A percentile compares a stretch with the other conserved stretches of the same genome.
These are phyloP conservation scores for Heliamphora pulchella DNA, from an alignment of 179 eudicot species.

Conservation along the genomic window DNA sequence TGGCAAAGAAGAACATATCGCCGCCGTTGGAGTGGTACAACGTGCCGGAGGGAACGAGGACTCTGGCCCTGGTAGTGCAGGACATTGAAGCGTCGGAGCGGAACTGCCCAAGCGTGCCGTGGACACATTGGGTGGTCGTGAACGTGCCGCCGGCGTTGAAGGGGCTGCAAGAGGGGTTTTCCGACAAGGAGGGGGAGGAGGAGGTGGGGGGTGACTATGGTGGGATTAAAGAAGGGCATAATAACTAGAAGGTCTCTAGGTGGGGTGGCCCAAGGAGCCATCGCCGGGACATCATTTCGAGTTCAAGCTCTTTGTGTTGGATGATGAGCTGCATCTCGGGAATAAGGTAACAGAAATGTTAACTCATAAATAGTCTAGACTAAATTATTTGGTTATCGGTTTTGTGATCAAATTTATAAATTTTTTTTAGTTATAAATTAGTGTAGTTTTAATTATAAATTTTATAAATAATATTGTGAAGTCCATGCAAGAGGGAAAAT, in stretches of 20 bases:
- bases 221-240: slow-evolving; percentile 46
- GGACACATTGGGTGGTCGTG: slow-evolving; percentile 59
- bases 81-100: slow-evolving; percentile 67
- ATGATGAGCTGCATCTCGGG: slow-evolving; percentile 47
- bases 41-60: slow-evolving; percentile 42
- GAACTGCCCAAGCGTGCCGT: slow-evolving; percentile 44
- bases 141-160: slow-evolving; percentile 56
- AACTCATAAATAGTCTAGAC: no score
- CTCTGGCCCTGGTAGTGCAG: slow-evolving; percentile 55
- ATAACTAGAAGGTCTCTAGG: slow-evolving; percentile 57
- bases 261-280: slow-evolving; percentile 57
- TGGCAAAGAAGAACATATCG: slow-evolving; percentile 35
- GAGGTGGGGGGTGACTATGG: slow-evolving; percentile 37
- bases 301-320: slow-evolving; percentile 69
- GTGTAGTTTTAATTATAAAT: no score
- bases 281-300: slow-evolving; percentile 45
- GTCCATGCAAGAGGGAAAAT: no score
- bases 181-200: slow-evolving; percentile 44
- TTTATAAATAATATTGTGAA: no score
- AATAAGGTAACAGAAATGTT: slow-evolving; percentile 34
- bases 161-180: slow-evolving; percentile 66
- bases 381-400: not conserved
- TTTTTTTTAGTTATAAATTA: no score
- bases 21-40: slow-evolving; percentile 81
- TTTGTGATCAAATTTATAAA: not conserved